These are phyloP conservation scores for Penicillium janthinellum DNA, from an alignment of 2,329 filamentous ascomycete species.

Conservation along the genomic window DNA sequence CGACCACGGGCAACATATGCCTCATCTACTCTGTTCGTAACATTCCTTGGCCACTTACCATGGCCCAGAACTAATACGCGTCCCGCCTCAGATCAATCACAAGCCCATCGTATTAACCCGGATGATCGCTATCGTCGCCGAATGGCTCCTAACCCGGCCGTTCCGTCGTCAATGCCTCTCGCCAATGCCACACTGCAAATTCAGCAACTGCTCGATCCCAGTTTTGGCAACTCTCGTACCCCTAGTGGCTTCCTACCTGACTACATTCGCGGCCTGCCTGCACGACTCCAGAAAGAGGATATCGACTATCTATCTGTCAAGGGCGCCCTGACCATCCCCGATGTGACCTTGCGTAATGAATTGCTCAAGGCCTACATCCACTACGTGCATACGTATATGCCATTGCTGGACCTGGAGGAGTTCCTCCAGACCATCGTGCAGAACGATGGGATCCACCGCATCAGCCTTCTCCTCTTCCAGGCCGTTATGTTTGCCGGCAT, in stretches of 20 bases:
- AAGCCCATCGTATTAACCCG: slow-evolving; percentile 51
- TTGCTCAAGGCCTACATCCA: slow-evolving; percentile 81
- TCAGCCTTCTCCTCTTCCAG: slow-evolving; percentile 87
- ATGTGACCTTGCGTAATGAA: slow-evolving; percentile 71
- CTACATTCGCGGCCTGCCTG: slow-evolving; percentile 79
- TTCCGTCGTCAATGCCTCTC: slow-evolving; percentile 42
- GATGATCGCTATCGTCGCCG: slow-evolving; percentile 47
- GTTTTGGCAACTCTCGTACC: slow-evolving; percentile 53
- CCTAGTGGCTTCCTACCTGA: slow-evolving; percentile 55
- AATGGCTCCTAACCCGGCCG: slow-evolving; percentile 48
- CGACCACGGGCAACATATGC: slow-evolving; percentile 60
- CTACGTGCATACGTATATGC: slow-evolving; percentile 94
- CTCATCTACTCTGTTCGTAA: slow-evolving; percentile 64
- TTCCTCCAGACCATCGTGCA: slow-evolving; percentile 60
- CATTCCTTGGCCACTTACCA: background rate
- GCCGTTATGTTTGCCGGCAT: slow-evolving; percentile 92
- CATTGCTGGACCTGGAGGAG: slow-evolving; percentile 70
- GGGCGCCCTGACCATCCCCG: slow-evolving; percentile 78
- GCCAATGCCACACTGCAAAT: slow-evolving; percentile 39
- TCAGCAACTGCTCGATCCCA: slow-evolving; percentile 43
- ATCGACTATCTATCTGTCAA: slow-evolving; percentile 81
- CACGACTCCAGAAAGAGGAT: slow-evolving; percentile 77
- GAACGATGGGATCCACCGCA: slow-evolving; percentile 69
- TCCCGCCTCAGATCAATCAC: slow-evolving; percentile 33
- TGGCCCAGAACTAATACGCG: background rate